Evolutionary conservation across 140 eudicot species (phyloP).

Genomic region (Erigeron philadelphicus): DNA sequence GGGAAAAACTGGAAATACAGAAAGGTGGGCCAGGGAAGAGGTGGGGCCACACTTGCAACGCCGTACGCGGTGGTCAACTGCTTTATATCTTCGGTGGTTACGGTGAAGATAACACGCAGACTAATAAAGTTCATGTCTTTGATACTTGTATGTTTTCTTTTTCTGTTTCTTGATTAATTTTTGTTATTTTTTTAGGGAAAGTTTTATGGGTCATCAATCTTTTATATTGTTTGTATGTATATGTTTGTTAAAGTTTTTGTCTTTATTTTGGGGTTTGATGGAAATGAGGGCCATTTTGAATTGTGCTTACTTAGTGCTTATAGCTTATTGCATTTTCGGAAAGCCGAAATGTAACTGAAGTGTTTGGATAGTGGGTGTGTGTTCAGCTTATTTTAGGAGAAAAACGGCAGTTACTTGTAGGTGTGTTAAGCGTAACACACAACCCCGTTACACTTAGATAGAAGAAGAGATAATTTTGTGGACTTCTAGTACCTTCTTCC

Average conservation of each 20-base stretch:
- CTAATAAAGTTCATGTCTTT: conserved; percentile 71
- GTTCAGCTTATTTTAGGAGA: no score
- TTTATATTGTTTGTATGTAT: background rate
- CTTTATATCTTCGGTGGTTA: conserved; percentile 90
- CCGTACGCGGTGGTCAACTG: conserved; percentile 75
- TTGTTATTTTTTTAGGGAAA: background rate
- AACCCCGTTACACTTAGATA: no score
- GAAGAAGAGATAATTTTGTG: no score
- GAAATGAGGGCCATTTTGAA: no score
- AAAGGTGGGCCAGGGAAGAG: conserved; percentile 78
- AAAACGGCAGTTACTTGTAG: no score
- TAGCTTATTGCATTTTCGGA: no score
- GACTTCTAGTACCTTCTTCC: no score
- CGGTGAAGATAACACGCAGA: conserved; percentile 79
- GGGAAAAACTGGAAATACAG: conserved; percentile 58
- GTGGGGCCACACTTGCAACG: conserved; percentile 99
- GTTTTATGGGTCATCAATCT: background rate
- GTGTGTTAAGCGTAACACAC: no score
- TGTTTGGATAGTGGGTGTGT: no score
- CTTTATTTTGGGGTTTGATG: conserved; percentile 1
- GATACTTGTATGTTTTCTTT: conserved; percentile 52
- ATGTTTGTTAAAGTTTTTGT: background rate
- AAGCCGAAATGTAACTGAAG: no score
- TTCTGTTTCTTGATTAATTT: background rate
- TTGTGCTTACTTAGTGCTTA: no score